Conservation (phyloP, 495 filamentous ascomycete species). For the Clavariopsis aquatica region DNA sequence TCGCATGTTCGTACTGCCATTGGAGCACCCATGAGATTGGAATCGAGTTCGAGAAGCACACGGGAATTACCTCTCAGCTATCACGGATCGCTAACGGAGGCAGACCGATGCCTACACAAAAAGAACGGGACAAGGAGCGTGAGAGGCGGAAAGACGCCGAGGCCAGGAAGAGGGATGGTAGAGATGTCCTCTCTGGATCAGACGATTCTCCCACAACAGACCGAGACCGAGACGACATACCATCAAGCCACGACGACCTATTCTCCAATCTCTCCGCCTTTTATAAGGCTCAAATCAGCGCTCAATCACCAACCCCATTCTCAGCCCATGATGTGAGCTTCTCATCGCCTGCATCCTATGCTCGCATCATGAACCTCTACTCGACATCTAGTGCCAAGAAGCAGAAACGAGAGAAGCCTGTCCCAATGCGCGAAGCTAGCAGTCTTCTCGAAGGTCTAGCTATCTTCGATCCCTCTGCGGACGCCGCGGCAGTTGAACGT, state of each 20-base stretch:
- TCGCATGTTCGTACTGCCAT: constrained; percentile 83
- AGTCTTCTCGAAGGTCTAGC: constrained; percentile 68
- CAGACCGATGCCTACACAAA: constrained; percentile 47
- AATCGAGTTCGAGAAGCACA: constrained; percentile 84
- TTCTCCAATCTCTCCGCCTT: constrained; percentile 46
- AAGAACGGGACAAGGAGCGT: constrained; percentile 46
- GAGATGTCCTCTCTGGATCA: constrained; percentile 21
- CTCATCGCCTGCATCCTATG: constrained; percentile 73
- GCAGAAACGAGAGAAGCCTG: constrained; percentile 60
- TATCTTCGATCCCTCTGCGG: constrained; percentile 54
- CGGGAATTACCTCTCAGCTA: constrained; percentile 80
- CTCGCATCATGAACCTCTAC: constrained; percentile 90
- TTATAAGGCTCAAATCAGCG: constrained; percentile 62
- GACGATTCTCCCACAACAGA: constrained; percentile 23
- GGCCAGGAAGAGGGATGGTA: background rate
- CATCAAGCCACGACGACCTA: constrained; percentile 48
- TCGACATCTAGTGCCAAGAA: constrained; percentile 68
- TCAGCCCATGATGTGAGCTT: constrained; percentile 60
- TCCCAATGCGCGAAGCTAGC: constrained; percentile 75
- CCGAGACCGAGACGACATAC: constrained; percentile 48
- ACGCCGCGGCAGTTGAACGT: constrained; percentile 49
- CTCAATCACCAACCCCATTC: constrained; percentile 52
- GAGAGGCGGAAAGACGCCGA: constrained; percentile 34
- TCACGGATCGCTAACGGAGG: constrained; percentile 57
- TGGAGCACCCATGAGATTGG: constrained; percentile 90